A percentile compares a stretch with the other conserved stretches of the same genome.
These are phyloP conservation scores for Monosporozyma unispora DNA, from an alignment of 805 yeast species.

Conservation along the genomic window DNA sequence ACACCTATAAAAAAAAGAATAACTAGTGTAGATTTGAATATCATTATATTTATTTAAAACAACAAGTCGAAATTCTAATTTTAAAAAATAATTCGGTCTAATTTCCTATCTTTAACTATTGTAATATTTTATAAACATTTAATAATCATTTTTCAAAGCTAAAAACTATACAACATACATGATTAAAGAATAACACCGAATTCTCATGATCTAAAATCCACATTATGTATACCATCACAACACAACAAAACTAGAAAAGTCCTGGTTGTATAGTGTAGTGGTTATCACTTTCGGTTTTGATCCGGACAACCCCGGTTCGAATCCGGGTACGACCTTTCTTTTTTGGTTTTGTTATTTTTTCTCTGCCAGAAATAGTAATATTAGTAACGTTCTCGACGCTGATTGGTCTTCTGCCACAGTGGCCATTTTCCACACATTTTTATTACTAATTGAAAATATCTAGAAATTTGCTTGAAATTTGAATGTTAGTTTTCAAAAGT, in stretches of 20 bases:
- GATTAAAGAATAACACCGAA: too few species aligned
- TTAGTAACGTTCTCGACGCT: not conserved
- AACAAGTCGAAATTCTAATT: too few species aligned
- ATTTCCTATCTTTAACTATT: too few species aligned
- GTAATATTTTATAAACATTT: too few species aligned
- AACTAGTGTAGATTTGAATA: too few species aligned
- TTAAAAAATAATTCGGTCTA: too few species aligned
- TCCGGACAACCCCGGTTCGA: conserved; percentile 80
- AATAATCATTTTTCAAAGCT: too few species aligned
- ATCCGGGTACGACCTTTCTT: conserved; percentile 67
- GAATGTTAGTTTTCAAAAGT: too few species aligned
- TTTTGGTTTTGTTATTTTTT: conserved; percentile 5
- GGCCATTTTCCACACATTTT: not conserved
- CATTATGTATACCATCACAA: not conserved
- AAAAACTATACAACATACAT: too few species aligned
- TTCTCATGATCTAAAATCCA: not conserved
- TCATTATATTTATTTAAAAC: too few species aligned
- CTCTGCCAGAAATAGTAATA: not conserved
- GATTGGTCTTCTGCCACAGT: not conserved
- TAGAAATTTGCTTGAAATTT: too few species aligned
- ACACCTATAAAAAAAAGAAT: too few species aligned
- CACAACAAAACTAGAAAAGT: not conserved
- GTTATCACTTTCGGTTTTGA: conserved; percentile 76
- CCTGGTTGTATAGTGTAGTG: conserved; percentile 54
- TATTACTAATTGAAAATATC: not conserved